Conservation (phyloP, 805 yeast genomes). For the Isabelozyma gotoi region DNA sequence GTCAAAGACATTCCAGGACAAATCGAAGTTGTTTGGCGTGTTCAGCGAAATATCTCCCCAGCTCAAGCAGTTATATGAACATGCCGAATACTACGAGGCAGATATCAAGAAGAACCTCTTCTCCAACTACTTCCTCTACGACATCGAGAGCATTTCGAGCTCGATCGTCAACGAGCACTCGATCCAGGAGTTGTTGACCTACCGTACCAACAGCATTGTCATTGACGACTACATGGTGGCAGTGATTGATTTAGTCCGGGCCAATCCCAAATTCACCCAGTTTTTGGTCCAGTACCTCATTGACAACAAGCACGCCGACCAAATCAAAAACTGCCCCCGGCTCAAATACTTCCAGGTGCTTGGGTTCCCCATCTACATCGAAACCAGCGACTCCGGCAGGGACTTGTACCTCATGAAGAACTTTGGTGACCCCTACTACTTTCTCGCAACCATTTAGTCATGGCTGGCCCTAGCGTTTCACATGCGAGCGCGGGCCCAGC, state of each 20-base stretch:
- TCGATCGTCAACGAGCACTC: neutral
- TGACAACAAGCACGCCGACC: neutral
- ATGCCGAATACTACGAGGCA: constrained; percentile 9
- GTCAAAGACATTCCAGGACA: constrained; percentile 12
- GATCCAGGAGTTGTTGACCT: neutral
- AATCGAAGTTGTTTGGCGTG: constrained; percentile 10
- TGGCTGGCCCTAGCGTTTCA: neutral
- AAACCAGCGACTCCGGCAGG: neutral
- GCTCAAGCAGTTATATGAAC: constrained; percentile 9
- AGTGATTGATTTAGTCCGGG: constrained; percentile 5
- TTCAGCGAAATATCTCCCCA: constrained; percentile 1
- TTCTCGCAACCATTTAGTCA: neutral
- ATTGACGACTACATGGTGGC: constrained; percentile 8
- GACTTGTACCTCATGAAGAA: neutral
- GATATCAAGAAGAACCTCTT: constrained; percentile 4
- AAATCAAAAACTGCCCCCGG: neutral
- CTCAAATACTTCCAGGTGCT: neutral
- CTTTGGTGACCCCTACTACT: neutral
- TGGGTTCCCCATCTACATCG: constrained; percentile 1
- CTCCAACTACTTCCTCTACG: constrained; percentile 5
- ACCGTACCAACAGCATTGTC: constrained; percentile 1
- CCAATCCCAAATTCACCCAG: neutral
- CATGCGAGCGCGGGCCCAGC: too few relatives aligned
- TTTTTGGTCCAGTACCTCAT: neutral
- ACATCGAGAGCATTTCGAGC: constrained; percentile 1